These are phyloP conservation scores for Cytospora chrysosperma DNA, from an alignment of 2,329 filamentous ascomycete species.

Conservation along the genomic window DNA sequence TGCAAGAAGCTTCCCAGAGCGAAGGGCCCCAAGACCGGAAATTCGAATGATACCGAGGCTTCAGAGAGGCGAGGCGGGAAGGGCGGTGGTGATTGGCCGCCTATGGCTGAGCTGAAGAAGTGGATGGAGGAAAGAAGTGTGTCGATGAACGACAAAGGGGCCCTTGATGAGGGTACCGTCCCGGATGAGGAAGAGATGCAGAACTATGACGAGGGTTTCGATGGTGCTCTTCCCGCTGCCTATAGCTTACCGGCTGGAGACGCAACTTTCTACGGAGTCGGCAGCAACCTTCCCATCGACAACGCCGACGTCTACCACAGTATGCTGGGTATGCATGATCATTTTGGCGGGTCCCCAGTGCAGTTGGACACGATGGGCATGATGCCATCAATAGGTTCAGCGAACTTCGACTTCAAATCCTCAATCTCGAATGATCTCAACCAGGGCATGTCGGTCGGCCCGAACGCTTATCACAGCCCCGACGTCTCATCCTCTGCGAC, in stretches of 20 bases:
- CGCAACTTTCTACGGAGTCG: constrained; percentile 12
- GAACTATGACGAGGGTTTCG: constrained; percentile 28
- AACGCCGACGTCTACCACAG: constrained; percentile 22
- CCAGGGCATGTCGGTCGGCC: constrained; percentile 24
- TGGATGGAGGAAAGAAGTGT: constrained; percentile 59
- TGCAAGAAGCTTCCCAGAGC: constrained; percentile 56
- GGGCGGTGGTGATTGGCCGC: constrained; percentile 53
- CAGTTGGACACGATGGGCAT: constrained; percentile 15
- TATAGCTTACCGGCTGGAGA: constrained; percentile 22
- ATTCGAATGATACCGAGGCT: constrained; percentile 21
- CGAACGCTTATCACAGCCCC: constrained; percentile 29
- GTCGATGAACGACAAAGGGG: constrained; percentile 40
- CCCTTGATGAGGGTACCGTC: constrained; percentile 36
- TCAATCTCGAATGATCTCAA: constrained; percentile 19
- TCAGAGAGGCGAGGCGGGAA: constrained; percentile 54
- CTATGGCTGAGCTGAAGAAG: constrained; percentile 56
- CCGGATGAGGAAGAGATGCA: constrained; percentile 32
- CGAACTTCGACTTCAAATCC: constrained; percentile 28
- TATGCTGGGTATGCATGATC: constrained; percentile 20
- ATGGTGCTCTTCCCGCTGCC: constrained; percentile 11
- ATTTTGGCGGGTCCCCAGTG: constrained; percentile 10
- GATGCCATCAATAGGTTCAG: constrained; percentile 30
- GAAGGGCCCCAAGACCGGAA: constrained; percentile 31
- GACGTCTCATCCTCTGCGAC: constrained; percentile 29
- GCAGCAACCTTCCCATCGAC: constrained; percentile 21